Conservation (phyloP, 441 rosid species). For the Erodium trifolium region DNA sequence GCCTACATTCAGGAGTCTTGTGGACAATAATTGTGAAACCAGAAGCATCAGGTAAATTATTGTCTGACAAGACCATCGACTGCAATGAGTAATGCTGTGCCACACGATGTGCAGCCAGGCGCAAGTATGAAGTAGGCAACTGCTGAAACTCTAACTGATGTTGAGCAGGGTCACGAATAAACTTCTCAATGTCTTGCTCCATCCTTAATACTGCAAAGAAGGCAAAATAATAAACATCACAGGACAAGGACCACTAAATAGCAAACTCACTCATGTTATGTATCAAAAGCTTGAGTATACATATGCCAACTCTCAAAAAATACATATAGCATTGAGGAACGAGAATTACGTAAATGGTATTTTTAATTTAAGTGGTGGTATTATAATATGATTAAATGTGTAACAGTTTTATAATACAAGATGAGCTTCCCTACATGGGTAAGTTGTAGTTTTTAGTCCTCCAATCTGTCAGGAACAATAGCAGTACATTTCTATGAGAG, state of each 20-base stretch:
- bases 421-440: too few species aligned
- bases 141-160: constrained; percentile 74
- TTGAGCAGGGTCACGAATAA: constrained; percentile 47
- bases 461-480: too few species aligned
- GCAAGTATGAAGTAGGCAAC: constrained; percentile 67
- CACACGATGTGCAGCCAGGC: constrained; percentile 80
- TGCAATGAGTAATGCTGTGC: constrained; percentile 77
- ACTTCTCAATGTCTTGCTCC: constrained; percentile 77
- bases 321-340: neutral
- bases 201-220: constrained; percentile 49
- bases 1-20: constrained; percentile 54
- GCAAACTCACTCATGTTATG: neutral
- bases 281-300: neutral
- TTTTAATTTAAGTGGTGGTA: neutral
- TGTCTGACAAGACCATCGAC: constrained; percentile 47
- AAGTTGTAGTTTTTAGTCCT: too few species aligned
- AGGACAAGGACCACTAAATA: neutral
- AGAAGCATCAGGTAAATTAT: constrained; percentile 42
- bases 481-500: too few species aligned
- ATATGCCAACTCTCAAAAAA: neutral
- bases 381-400: too few species aligned
- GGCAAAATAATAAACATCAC: neutral
- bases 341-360: too few species aligned
- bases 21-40: constrained; percentile 61
- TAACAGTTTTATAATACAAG: too few species aligned